Evolutionary conservation across 176 grass and related monocot species (phyloP), one percentile per base, ranked within the genome.

Genomic region (Oryza glaberrima): DNA sequence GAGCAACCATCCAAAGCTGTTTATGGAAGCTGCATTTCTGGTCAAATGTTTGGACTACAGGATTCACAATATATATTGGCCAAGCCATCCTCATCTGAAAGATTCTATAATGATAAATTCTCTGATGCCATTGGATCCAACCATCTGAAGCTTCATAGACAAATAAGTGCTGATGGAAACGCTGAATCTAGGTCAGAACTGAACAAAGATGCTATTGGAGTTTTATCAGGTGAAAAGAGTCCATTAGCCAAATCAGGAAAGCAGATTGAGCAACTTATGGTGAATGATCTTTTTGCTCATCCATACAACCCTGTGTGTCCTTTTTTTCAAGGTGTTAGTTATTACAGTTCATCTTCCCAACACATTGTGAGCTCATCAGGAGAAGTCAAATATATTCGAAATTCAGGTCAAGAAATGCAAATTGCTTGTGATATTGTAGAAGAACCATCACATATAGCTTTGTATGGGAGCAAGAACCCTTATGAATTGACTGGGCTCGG

Each of bases 251-350:
- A 45, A 72, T 72, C 22, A 25, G 70, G 40, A 72, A 72, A 72
- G 11, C 34, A 40, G 5, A 2, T 38, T 63, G 20, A 77, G 20
- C 28, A 41, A 77, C 11, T 1, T 40, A 63, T 63, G 35, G 20
- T 41, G 75, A 63, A 63, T 34, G 51, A 32, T 40, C 75, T 77
- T 77, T 63, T 34, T 40, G 54, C 52, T 41, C 5, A 41, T 9
- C 54, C 75, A 23, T 77, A 77, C 19, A 34, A 77, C 52, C 75
- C 20, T 60, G 11, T 61, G 9, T 61, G n/a, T 23, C 74, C 28
- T 13, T 5, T 41, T 0, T 63, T 20, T 23, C 34, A n/a, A 22
- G 54, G 56, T 8, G 20, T 13, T 63, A 35, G 34, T 61, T 77
- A 35, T 19, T 20, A 0, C 2, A 15, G 1, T 63, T 77, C 11